Evolutionary conservation across 352 stramenopile genomes (phyloP).

Genomic region (Globisporangium nodosum): DNA sequence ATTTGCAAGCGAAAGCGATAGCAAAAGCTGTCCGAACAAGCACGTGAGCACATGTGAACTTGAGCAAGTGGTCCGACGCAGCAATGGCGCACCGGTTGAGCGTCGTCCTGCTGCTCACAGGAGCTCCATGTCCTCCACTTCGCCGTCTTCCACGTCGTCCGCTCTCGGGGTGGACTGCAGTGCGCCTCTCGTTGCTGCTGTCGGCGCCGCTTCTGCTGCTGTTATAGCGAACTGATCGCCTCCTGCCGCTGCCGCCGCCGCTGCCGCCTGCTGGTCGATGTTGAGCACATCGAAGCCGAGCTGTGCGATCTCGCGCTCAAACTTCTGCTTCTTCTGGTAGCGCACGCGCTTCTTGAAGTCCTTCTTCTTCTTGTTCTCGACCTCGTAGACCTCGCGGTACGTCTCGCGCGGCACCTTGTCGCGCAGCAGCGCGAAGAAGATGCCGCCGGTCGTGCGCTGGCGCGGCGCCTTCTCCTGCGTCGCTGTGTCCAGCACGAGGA

Average conservation of each 20-base stretch:
- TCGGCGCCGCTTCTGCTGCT: background rate
- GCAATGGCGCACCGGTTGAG: background rate
- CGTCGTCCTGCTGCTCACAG: background rate
- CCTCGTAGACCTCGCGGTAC: conserved; percentile 72
- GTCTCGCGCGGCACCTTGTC: conserved; percentile 54
- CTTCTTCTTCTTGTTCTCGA: conserved; percentile 74
- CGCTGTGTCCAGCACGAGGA: conserved; percentile 35
- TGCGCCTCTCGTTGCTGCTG: background rate
- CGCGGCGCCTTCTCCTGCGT: conserved; percentile 40
- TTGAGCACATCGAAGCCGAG: conserved; percentile 50
- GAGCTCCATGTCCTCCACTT: conserved; percentile 34
- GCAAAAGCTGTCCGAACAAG: too few relatives aligned
- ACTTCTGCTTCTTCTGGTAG: conserved; percentile 40
- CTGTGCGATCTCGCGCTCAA: conserved; percentile 56
- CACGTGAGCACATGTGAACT: background rate
- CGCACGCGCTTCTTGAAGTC: conserved; percentile 53
- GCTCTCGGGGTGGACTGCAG: background rate
- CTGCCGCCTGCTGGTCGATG: conserved; percentile 14
- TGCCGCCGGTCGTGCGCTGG: conserved; percentile 60
- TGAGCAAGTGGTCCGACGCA: background rate
- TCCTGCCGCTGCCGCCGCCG: background rate
- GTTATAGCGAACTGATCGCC: background rate
- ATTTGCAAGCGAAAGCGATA: background rate
- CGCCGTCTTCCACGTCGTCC: conserved; percentile 21
- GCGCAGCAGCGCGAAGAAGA: conserved; percentile 66